Evolutionary conservation across 768 basidiomycete species (phyloP).

Genomic region (Pisolithus orientalis): DNA sequence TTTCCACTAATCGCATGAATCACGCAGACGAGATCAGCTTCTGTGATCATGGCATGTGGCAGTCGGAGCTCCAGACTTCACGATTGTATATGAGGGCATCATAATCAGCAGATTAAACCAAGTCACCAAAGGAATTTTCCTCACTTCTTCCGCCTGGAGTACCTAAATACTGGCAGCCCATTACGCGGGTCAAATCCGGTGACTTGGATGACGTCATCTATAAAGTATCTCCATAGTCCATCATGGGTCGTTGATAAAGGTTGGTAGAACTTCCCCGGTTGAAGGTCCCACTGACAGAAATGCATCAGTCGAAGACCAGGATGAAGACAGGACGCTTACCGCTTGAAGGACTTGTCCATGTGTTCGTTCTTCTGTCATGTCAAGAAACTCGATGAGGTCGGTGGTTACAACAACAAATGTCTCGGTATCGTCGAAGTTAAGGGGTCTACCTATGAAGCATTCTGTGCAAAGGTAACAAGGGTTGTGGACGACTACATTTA

Average conservation of each 20-base stretch:
- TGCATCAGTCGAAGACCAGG: no score
- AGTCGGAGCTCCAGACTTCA: constrained; percentile 3
- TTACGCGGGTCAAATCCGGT: constrained; percentile 9
- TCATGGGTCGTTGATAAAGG: no score
- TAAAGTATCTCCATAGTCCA: no score
- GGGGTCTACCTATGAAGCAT: constrained; percentile 5
- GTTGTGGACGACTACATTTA: constrained; percentile 3
- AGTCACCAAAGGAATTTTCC: no score
- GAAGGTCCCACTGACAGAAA: not conserved
- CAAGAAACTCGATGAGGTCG: constrained; percentile 3
- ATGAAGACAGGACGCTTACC: not conserved
- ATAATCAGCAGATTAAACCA: no score
- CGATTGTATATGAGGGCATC: no score
- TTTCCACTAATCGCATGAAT: not conserved
- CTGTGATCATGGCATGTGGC: constrained; percentile 2
- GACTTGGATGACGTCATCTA: no score
- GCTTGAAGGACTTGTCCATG: not conserved
- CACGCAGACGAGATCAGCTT: constrained; percentile 5
- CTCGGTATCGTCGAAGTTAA: not conserved
- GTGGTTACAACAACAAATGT: not conserved
- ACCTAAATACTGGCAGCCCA: no score
- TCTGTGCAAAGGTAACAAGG: constrained; percentile 9
- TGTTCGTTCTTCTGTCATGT: not conserved
- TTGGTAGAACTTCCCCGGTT: constrained; percentile 8
- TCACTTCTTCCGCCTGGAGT: no score